Conservation (phyloP, 257 asterid genomes). For the Solanum ossicruentum region DNA sequence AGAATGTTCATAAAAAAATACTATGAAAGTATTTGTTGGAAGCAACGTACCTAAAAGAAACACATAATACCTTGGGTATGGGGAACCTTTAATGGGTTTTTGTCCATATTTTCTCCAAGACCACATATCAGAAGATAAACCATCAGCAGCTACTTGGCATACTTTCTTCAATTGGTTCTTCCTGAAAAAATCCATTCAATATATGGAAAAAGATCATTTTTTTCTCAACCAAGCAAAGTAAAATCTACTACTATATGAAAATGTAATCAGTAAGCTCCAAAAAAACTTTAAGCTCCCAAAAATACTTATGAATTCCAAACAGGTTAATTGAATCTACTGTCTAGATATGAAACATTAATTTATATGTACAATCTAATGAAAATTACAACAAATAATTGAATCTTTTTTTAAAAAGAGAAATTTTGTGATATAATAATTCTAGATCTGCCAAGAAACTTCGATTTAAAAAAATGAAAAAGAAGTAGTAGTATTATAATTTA, state of each 20-base stretch:
- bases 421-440: no score
- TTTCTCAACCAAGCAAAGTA: neutral
- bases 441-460: neutral
- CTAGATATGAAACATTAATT: no score
- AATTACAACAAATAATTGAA: no score
- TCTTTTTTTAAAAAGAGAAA: no score
- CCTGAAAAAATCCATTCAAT: conserved; percentile 16
- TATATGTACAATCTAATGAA: no score
- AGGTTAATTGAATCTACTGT: no score
- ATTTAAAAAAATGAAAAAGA: no score
- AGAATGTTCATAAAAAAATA: neutral
- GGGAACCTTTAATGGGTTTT: conserved; percentile 91
- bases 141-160: conserved; percentile 69
- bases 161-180: conserved; percentile 66
- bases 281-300: no score
- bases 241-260: neutral
- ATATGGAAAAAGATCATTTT: neutral
- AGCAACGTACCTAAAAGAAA: neutral
- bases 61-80: conserved; percentile 56
- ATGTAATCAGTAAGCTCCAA: neutral
- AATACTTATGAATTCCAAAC: no score
- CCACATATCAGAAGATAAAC: conserved; percentile 73
- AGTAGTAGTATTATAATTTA: neutral
- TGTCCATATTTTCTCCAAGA: conserved; percentile 99
- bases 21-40: neutral